phyloP scores from a whole-genome alignment of 179 eudicot genomes.

The Amaranthus tricolor region DNA sequence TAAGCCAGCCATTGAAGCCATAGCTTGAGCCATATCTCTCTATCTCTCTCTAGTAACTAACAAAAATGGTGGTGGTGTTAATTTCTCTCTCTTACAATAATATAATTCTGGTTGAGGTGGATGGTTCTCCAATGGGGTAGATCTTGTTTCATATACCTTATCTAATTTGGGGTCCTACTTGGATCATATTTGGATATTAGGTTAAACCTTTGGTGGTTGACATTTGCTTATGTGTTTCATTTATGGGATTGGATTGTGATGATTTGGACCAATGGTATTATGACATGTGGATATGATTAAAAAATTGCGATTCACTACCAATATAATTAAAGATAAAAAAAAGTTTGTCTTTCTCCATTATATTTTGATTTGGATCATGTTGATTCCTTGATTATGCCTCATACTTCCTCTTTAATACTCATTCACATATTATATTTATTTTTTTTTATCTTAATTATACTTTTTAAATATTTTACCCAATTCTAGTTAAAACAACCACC shows the following conservation, averaged over 20 bases:
- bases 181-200: constrained; percentile 49
- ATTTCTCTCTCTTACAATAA: too few relatives aligned
- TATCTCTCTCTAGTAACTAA: background rate
- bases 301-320: too few relatives aligned
- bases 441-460: too few relatives aligned
- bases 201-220: constrained; percentile 29
- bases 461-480: too few relatives aligned
- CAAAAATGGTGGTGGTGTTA: background rate
- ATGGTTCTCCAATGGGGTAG: constrained; percentile 22
- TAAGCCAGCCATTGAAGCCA: constrained; percentile 86
- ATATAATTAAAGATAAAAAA: too few relatives aligned
- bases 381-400: too few relatives aligned
- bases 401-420: too few relatives aligned
- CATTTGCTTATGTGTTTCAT: constrained; percentile 27
- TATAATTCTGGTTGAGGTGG: constrained; percentile 24
- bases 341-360: too few relatives aligned
- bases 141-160: constrained; percentile 32
- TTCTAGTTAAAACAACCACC: too few relatives aligned
- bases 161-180: constrained; percentile 35
- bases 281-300: constrained; percentile 24
- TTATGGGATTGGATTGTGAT: constrained; percentile 17
- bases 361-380: too few relatives aligned
- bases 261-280: background rate
- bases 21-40: constrained; percentile 59
- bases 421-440: too few relatives aligned